phyloP scores from a whole-genome alignment of 257 asterid species.

The Przewalskia tangutica region DNA sequence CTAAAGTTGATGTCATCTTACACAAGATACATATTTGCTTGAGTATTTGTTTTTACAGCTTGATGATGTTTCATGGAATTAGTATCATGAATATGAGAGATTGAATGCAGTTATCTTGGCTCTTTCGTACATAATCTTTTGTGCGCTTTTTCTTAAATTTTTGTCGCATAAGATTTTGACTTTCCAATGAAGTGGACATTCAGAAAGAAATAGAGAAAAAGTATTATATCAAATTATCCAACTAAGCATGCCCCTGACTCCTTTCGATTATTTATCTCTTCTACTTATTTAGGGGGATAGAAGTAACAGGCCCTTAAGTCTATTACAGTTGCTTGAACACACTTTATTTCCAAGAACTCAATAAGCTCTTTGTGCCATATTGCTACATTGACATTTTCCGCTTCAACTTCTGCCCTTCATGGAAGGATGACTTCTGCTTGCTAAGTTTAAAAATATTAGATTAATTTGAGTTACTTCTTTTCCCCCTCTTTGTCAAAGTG shows the following conservation, averaged over 20 bases:
- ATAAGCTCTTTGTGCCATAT: background rate
- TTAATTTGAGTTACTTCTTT: background rate
- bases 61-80: background rate
- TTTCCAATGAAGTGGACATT: background rate
- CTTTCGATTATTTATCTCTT: background rate
- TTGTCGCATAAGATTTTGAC: background rate
- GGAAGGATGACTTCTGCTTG: background rate
- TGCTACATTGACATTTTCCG: background rate
- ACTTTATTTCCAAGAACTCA: background rate
- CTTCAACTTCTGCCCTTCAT: background rate
- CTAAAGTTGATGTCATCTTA: too few relatives aligned
- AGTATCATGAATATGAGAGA: background rate
- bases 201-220: background rate
- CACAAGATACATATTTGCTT: background rate
- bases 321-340: background rate
- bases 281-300: too few relatives aligned
- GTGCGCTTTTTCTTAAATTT: too few relatives aligned
- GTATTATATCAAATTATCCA: background rate
- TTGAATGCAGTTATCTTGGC: background rate
- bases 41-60: background rate
- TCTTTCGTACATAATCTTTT: background rate
- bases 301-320: background rate
- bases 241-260: background rate
- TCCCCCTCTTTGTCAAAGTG: background rate
- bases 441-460: too few relatives aligned